phyloP scores from a whole-genome alignment of 192 early-diverging fungal genomes.

The Podila verticillata region DNA sequence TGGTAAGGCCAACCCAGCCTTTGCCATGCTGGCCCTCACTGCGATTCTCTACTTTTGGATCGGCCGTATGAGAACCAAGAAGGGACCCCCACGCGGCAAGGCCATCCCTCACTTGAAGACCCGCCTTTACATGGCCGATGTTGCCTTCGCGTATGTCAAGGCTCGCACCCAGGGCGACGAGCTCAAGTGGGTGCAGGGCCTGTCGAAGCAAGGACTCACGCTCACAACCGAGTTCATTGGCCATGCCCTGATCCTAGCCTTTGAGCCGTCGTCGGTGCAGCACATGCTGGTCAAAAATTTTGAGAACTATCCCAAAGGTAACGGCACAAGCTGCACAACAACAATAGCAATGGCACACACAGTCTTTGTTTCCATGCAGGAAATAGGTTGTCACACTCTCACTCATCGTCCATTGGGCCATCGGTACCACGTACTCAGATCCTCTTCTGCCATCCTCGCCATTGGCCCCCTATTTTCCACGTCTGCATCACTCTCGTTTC shows the following conservation, averaged over 20 bases:
- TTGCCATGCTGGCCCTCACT: conserved; percentile 46
- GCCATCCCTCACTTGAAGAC: conserved; percentile 44
- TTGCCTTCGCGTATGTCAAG: conserved; percentile 29
- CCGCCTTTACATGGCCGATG: conserved; percentile 40
- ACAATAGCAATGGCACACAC: too few species aligned
- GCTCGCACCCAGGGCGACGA: conserved; percentile 33
- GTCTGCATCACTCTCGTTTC: not conserved
- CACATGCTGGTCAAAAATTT: conserved; percentile 53
- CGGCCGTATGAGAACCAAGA: conserved; percentile 43
- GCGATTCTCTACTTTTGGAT: conserved; percentile 47
- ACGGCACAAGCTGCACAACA: too few species aligned
- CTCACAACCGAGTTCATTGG: conserved; percentile 40
- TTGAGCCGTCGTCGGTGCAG: conserved; percentile 50
- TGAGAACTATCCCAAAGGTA: conserved; percentile 53
- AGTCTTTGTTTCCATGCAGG: too few species aligned
- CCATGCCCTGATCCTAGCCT: conserved; percentile 40
- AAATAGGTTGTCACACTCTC: too few species aligned
- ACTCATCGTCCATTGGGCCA: too few species aligned
- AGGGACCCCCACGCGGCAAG: conserved; percentile 40
- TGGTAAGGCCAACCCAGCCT: conserved; percentile 47
- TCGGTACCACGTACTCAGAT: too few species aligned
- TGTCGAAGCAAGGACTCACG: conserved; percentile 45
- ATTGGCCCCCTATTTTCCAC: too few species aligned
- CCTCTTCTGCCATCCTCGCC: too few species aligned
- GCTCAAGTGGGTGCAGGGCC: conserved; percentile 41